Evolutionary conservation across 192 early-diverging fungal species (phyloP).

Genomic region (Podila epicladia): DNA sequence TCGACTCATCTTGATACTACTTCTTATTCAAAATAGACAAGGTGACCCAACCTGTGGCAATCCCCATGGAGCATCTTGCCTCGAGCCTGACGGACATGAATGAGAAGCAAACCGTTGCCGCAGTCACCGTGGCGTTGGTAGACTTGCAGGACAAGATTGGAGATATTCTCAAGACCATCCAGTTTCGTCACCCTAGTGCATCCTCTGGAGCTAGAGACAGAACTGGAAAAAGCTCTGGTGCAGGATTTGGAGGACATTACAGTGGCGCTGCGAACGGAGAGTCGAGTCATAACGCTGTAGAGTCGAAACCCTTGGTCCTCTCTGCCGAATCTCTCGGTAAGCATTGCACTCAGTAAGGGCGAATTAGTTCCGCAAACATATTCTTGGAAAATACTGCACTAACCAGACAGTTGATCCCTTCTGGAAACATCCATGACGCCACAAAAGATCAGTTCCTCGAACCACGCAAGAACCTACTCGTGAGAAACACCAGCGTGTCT

Average conservation of each 20-base stretch:
- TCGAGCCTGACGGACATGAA: slow-evolving; percentile 14
- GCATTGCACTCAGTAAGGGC: background rate
- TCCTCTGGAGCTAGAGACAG: background rate
- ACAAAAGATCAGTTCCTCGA: slow-evolving; percentile 33
- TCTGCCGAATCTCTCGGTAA: slow-evolving; percentile 42
- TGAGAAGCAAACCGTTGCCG: slow-evolving; percentile 38
- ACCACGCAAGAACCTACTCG: slow-evolving; percentile 5
- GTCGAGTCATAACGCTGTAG: background rate
- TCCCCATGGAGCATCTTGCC: slow-evolving; percentile 18
- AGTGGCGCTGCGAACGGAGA: background rate
- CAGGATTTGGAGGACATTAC: background rate
- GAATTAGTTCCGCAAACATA: background rate
- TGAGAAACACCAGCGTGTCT: slow-evolving; percentile 13
- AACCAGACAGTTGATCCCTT: too few relatives aligned
- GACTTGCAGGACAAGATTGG: slow-evolving; percentile 43
- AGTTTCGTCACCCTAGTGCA: slow-evolving; percentile 20
- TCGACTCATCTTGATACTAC: too few relatives aligned
- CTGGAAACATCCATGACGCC: too few relatives aligned
- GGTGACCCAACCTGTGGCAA: slow-evolving; percentile 26
- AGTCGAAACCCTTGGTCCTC: slow-evolving; percentile 27
- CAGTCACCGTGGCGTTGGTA: slow-evolving; percentile 17
- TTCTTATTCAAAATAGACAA: slow-evolving; percentile 15
- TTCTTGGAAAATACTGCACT: background rate
- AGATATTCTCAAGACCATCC: slow-evolving; percentile 18
- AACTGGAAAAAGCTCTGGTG: background rate